Percentiles rank a stretch among this genome's conserved stretches.
These are phyloP conservation scores for Choanephora cucurbitarum DNA, from an alignment of 371 early-diverging fungal species.

Conservation along the genomic window DNA sequence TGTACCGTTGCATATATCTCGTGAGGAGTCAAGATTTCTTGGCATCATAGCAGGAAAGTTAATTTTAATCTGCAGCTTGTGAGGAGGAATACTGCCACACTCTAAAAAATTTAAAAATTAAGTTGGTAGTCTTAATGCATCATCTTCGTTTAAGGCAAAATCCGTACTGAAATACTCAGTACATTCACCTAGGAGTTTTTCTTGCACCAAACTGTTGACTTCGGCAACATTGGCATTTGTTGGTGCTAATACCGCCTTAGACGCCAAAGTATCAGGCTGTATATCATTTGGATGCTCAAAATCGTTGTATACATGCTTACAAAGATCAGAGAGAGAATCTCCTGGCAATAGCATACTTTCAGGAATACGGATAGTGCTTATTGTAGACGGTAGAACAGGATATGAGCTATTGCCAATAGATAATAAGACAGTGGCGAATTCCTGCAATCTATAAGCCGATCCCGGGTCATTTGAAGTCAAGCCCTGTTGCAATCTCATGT, in stretches of 20 bases:
- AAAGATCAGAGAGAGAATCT: too few species aligned
- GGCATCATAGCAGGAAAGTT: slow-evolving; percentile 31
- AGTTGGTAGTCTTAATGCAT: neutral
- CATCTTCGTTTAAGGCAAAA: neutral
- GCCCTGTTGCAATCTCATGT: slow-evolving; percentile 18
- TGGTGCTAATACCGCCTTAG: slow-evolving; percentile 3
- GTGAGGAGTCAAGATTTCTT: slow-evolving; percentile 23
- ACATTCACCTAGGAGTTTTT: neutral
- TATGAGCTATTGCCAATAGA: neutral
- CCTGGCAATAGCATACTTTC: too few species aligned
- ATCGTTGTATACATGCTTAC: too few species aligned
- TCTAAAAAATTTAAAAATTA: slow-evolving; percentile 14
- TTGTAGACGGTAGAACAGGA: neutral
- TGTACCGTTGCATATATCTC: slow-evolving; percentile 36
- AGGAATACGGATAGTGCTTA: neutral
- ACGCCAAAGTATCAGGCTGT: neutral
- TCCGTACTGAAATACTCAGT: neutral
- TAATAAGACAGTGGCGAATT: slow-evolving; percentile 10
- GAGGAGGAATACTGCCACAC: slow-evolving; percentile 21
- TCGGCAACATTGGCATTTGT: slow-evolving; percentile 2
- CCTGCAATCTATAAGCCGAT: neutral
- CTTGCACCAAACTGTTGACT: neutral
- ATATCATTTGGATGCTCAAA: too few species aligned
- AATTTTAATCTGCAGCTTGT: slow-evolving; percentile 20
- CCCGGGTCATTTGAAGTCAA: slow-evolving; percentile 1